phyloP scores from a whole-genome alignment of 176 grass and related monocot species.

The Cymbopogon citratus region DNA sequence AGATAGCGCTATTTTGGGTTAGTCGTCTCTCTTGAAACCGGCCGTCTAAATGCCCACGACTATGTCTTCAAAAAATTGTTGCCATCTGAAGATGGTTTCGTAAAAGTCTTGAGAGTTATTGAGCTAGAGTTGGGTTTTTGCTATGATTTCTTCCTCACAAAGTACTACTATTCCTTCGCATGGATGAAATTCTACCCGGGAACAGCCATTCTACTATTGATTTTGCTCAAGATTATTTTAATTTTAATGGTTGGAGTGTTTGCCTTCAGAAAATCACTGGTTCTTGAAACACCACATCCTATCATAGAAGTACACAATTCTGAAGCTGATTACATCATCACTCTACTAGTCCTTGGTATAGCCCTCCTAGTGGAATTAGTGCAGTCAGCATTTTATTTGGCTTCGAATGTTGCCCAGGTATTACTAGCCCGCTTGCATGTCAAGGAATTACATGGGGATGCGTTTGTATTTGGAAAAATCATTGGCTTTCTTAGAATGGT shows the following conservation, averaged over 20 bases:
- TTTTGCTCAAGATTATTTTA: neutral
- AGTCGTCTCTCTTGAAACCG: neutral
- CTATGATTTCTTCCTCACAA: slow-evolving; percentile 1
- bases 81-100: neutral
- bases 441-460: too few relatives aligned
- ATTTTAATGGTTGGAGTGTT: neutral
- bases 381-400: neutral
- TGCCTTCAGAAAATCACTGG: neutral
- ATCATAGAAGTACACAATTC: neutral
- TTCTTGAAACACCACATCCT: neutral
- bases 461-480: too few relatives aligned
- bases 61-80: neutral
- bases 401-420: slow-evolving; percentile 8
- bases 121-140: neutral
- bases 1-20: neutral
- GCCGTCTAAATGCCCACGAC: neutral
- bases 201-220: too few relatives aligned
- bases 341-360: neutral
- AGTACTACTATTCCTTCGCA: neutral
- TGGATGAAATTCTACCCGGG: fast-evolving
- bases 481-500: too few relatives aligned
- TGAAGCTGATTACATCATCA: neutral
- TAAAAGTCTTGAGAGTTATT: neutral
- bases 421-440: neutral
- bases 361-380: neutral